These are phyloP conservation scores for Amborella trichopoda DNA, from an alignment of 164 flowering plant species.

Conservation along the genomic window DNA sequence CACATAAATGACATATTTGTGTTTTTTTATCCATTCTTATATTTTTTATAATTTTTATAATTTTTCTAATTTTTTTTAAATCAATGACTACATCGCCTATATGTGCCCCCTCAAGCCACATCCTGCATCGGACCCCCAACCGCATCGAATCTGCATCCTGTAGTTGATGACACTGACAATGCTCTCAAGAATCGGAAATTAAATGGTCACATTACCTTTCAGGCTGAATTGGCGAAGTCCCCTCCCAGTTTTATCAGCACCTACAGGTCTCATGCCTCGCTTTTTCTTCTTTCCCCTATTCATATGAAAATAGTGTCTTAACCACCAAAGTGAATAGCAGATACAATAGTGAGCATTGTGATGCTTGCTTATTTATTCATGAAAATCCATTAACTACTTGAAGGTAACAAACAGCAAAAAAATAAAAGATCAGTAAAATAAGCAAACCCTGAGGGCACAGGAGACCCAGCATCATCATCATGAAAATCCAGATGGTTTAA, in stretches of 20 bases:
- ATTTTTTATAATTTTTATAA: too few species aligned
- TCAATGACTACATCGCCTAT: too few species aligned
- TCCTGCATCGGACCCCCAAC: too few species aligned
- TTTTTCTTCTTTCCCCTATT: slow-evolving; percentile 71
- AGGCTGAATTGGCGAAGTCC: slow-evolving; percentile 96
- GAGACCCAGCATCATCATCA: slow-evolving; percentile 37
- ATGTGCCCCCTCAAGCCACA: too few species aligned
- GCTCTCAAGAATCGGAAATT: too few species aligned
- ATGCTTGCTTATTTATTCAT: too few species aligned
- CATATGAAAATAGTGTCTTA: slow-evolving; percentile 2
- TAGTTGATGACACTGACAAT: too few species aligned
- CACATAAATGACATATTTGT: too few species aligned
- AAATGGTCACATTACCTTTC: slow-evolving; percentile 84
- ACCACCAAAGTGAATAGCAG: neutral
- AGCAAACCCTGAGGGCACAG: neutral
- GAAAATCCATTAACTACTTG: neutral
- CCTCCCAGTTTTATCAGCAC: slow-evolving; percentile 80
- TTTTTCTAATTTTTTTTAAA: too few species aligned
- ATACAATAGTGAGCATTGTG: neutral
- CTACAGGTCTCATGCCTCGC: slow-evolving; percentile 69
- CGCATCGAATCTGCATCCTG: too few species aligned
- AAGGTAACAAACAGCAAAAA: neutral
- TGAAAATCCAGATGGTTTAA: slow-evolving; percentile 65
- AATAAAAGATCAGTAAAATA: neutral
- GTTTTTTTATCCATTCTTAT: too few species aligned